A percentile compares a stretch with the other conserved stretches of the same genome.
Evolutionary conservation across 23 red algal genomes (phyloP).

Genomic region (Agarophyton chilense): DNA sequence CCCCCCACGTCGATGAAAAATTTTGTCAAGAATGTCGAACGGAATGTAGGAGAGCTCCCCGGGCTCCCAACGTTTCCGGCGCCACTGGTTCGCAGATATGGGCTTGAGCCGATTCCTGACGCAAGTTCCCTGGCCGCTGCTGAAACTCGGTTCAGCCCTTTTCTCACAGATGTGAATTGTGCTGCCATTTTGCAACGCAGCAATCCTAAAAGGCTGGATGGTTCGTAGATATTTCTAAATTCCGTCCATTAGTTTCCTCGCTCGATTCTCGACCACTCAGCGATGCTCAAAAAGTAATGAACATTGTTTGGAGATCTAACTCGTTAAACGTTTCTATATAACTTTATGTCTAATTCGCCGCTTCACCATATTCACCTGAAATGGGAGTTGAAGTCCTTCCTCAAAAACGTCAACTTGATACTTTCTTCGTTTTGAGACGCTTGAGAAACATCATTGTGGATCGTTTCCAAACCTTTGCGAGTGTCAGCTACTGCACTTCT

Average conservation of each 20-base stretch:
- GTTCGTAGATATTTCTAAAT: not conserved
- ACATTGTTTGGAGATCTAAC: too few species aligned
- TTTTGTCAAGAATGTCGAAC: not conserved
- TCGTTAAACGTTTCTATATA: too few species aligned
- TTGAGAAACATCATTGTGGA: too few species aligned
- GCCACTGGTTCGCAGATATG: not conserved
- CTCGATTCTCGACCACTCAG: not conserved
- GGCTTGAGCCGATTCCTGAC: not conserved
- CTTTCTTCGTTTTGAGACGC: too few species aligned
- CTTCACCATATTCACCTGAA: too few species aligned
- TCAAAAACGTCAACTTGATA: too few species aligned
- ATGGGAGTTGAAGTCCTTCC: too few species aligned
- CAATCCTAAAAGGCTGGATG: not conserved
- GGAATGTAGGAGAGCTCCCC: not conserved
- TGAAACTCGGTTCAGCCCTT: constrained; percentile 11
- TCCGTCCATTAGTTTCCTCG: not conserved
- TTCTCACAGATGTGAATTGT: not conserved
- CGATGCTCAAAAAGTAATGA: too few species aligned
- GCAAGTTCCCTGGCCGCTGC: not conserved
- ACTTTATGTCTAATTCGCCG: too few species aligned
- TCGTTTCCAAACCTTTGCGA: too few species aligned
- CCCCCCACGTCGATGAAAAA: not conserved
- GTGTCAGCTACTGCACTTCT: not conserved
- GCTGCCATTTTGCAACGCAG: not conserved
- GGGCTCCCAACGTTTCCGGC: not conserved